phyloP scores from a whole-genome alignment of 139 green algal species.

The Dunaliella primolecta region DNA sequence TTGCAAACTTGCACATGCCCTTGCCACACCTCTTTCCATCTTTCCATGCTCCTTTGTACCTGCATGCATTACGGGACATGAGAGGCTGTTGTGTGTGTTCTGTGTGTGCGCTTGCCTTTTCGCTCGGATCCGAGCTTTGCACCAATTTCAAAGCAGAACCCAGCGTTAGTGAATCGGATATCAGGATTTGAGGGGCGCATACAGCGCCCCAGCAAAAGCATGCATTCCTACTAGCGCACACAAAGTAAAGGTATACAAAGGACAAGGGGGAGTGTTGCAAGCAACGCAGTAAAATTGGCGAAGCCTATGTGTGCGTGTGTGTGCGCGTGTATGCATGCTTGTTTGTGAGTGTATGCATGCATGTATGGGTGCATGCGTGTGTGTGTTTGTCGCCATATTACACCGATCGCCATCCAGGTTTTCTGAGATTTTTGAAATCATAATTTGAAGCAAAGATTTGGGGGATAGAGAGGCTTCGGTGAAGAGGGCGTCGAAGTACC shows the following conservation, averaged over 20 bases:
- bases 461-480: not conserved
- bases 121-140: not conserved
- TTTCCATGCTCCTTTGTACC: slow-evolving; percentile 28
- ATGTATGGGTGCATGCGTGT: not conserved
- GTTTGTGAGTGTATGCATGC: not conserved
- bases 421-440: not conserved
- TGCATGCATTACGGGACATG: not conserved
- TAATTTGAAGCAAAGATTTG: not conserved
- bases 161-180: not conserved
- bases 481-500: no score
- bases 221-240: no score
- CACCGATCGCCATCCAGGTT: not conserved
- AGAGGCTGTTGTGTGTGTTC: not conserved
- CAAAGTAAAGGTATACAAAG: no score
- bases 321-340: not conserved
- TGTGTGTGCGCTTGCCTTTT: not conserved
- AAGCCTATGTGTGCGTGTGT: not conserved
- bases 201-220: no score
- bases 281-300: not conserved
- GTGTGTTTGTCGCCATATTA: not conserved
- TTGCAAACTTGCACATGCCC: slow-evolving; percentile 9
- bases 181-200: not conserved
- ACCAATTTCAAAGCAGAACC: not conserved
- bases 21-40: slow-evolving; percentile 15
- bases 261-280: no score